Evolutionary conservation across 1,139 yeast species (phyloP), one percentile per base, ranked within the genome.

Genomic region (Blastobotrys malaysiensis): DNA sequence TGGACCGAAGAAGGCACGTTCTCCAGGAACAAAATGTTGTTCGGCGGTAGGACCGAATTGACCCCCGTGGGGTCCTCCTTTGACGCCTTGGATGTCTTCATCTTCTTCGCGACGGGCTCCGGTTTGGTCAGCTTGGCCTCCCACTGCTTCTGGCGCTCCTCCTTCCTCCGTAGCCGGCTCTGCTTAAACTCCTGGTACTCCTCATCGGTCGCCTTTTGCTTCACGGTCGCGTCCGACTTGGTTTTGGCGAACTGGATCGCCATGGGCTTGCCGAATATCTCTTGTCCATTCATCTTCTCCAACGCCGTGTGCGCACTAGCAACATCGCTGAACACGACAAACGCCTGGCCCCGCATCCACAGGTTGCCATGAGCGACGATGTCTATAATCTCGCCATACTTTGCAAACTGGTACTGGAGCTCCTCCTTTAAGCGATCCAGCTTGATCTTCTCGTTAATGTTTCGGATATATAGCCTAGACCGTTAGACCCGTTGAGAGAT

Each of bases 331-430:
- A 83, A 84, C 0, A 91, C 84, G 5, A 93, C 77, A 69, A 90
- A 93, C 1, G 97, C 97, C 69, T 90, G 97, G 1, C 97, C 97
- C 55, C 83, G 77, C 78, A 87, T 76, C 55, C 76, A 77, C 24
- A 87, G 64, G 63, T 83, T 84, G 59, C 78, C 78, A 58, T 82
- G 84, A 0, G 90, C 82, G 1, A 81, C 75, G 6, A 89, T 71
- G 46, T 79, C 81, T 11, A 77, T 60, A 1, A 86, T 74, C 0
- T 71, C 66, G 0, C 88, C 86, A 65, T 75, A 81, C 14, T 73
- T 65, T 2, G 67, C 64, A 49, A 84, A 83, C 1, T 75, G 58
- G 1, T 68, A 64, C 3, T 61, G 59, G 5, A 88, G 73, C 13
- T 73, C 75, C 1, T 65, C 60, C 57, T 78, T 80, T 31, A 88